Conservation (phyloP, 352 stramenopile species). For the Phytophthora macrochlamydospora region DNA sequence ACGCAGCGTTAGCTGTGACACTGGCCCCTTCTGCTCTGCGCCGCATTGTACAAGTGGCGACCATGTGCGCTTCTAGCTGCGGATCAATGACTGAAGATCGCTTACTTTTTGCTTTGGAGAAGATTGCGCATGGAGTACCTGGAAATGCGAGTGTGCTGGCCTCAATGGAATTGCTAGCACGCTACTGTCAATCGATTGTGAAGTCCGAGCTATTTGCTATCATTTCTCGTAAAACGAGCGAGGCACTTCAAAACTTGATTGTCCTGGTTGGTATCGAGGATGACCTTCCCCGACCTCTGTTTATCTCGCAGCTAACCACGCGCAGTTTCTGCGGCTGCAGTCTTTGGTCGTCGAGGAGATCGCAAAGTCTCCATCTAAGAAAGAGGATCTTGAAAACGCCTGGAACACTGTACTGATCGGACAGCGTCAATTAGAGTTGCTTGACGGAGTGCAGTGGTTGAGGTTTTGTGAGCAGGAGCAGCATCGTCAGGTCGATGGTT, state of each 20-base stretch:
- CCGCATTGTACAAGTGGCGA: constrained; percentile 53
- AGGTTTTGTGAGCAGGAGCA: constrained; percentile 77
- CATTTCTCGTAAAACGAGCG: constrained; percentile 32
- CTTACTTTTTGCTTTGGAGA: constrained; percentile 69
- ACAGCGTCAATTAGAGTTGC: constrained; percentile 55
- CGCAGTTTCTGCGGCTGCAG: constrained; percentile 44
- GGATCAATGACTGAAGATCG: constrained; percentile 50
- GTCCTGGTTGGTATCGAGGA: constrained; percentile 26
- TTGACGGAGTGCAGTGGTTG: constrained; percentile 69
- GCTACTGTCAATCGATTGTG: constrained; percentile 61
- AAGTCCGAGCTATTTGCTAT: constrained; percentile 48
- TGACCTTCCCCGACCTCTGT: constrained; percentile 41
- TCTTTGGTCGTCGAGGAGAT: constrained; percentile 22
- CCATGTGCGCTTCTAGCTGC: constrained; percentile 19
- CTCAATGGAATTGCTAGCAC: constrained; percentile 47
- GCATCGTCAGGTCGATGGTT: constrained; percentile 53
- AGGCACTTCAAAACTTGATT: constrained; percentile 11
- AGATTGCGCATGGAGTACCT: constrained; percentile 35
- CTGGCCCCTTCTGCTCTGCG: constrained; percentile 65
- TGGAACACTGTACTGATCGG: constrained; percentile 45
- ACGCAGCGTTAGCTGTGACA: constrained; percentile 32
- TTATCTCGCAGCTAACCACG: constrained; percentile 57
- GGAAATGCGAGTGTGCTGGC: constrained; percentile 8
- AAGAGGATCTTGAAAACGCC: constrained; percentile 30
- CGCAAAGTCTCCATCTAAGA: constrained; percentile 12